Conservation (phyloP, 345 rosid genomes). For the Lenwebbia sp. region DNA sequence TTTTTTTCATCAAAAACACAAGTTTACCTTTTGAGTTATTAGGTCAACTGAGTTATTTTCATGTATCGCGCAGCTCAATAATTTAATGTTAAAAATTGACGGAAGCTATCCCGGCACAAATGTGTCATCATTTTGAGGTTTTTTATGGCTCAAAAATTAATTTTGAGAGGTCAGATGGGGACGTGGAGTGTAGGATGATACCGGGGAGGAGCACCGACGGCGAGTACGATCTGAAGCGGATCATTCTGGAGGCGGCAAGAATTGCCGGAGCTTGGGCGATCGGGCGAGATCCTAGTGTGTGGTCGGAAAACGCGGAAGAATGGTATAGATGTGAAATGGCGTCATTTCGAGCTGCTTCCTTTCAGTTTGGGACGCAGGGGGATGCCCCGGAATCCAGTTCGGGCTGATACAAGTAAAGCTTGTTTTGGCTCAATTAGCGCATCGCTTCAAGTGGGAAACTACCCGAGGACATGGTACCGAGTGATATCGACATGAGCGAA, state of each 20-base stretch:
- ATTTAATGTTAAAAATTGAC: too few species aligned
- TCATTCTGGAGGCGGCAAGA: too few species aligned
- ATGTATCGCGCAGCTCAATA: too few species aligned
- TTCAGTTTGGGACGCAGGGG: background rate
- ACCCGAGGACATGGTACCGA: rapidly evolving
- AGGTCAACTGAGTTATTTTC: too few species aligned
- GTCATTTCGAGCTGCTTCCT: background rate
- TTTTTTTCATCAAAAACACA: too few species aligned
- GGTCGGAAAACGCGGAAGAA: background rate
- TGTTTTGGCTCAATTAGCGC: background rate
- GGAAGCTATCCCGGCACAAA: too few species aligned
- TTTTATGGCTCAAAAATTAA: too few species aligned
- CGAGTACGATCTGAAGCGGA: background rate
- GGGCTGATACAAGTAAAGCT: background rate
- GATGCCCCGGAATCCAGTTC: background rate
- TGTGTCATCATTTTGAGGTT: too few species aligned
- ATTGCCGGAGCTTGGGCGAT: too few species aligned
- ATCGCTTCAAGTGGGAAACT: conserved; percentile 1
- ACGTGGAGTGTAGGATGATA: background rate
- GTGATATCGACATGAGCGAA: background rate
- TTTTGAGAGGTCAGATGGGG: background rate
- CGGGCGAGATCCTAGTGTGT: background rate
- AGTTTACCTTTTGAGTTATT: too few species aligned
- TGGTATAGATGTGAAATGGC: background rate
- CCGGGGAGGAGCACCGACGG: background rate